Conservation (phyloP, 805 yeast genomes). For the Torulaspora quercuum region DNA sequence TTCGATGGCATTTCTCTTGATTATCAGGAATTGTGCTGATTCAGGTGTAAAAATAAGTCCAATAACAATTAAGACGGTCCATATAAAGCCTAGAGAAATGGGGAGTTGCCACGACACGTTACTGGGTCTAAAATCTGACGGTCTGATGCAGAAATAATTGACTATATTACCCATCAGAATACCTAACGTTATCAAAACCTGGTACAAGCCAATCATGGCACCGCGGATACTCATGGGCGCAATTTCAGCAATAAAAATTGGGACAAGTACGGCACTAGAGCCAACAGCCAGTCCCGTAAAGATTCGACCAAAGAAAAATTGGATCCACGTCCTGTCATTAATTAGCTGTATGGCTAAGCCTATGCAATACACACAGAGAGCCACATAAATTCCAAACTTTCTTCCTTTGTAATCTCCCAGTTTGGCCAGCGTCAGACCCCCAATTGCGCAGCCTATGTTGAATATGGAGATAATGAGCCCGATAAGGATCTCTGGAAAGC, state of each 20-base stretch:
- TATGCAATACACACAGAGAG: conserved; percentile 53
- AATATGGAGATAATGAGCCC: conserved; percentile 56
- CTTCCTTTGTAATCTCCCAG: conserved; percentile 61
- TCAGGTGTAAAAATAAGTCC: conserved; percentile 69
- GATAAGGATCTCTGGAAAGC: conserved; percentile 41
- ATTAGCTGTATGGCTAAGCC: conserved; percentile 61
- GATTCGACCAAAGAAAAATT: conserved; percentile 60
- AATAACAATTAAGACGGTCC: conserved; percentile 45
- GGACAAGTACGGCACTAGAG: conserved; percentile 64
- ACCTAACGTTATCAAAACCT: conserved; percentile 61
- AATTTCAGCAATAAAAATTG: conserved; percentile 65
- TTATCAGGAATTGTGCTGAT: conserved; percentile 59
- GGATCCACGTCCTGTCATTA: conserved; percentile 53
- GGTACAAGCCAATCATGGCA: conserved; percentile 60
- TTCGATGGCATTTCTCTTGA: conserved; percentile 44
- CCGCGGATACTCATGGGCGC: conserved; percentile 68
- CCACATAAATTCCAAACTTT: conserved; percentile 52
- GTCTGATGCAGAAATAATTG: conserved; percentile 47
- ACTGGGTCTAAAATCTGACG: conserved; percentile 27
- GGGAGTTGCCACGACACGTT: conserved; percentile 71
- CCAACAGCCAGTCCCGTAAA: conserved; percentile 76
- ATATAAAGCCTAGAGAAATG: conserved; percentile 44
- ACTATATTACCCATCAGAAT: conserved; percentile 64
- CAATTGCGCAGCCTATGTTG: conserved; percentile 68
- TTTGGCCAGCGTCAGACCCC: conserved; percentile 59